Evolutionary conservation across 345 rosid genomes (phyloP).

Genomic region (Crucihimalaya himalaica): DNA sequence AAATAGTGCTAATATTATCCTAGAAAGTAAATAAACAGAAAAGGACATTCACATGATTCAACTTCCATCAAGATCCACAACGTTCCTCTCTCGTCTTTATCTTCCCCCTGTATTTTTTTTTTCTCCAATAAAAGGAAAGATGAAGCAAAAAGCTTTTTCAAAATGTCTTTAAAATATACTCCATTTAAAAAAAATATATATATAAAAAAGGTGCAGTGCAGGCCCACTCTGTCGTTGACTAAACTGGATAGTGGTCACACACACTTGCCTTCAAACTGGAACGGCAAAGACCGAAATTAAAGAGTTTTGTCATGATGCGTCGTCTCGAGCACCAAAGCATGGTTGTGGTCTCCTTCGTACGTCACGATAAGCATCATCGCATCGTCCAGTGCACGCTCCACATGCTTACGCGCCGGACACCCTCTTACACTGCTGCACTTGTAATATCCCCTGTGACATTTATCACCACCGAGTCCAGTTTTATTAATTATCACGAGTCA

Average conservation of each 20-base stretch:
- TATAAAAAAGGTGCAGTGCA: neutral
- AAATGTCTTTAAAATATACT: neutral
- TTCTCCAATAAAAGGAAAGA: slow-evolving; percentile 16
- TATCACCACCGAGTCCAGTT: neutral
- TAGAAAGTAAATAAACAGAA: neutral
- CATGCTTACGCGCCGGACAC: slow-evolving; percentile 94
- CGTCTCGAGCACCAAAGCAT: slow-evolving; percentile 56
- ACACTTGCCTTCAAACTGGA: slow-evolving; percentile 17
- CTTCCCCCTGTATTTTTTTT: neutral
- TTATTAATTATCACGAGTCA: neutral
- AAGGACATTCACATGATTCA: slow-evolving; percentile 37
- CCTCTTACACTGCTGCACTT: slow-evolving; percentile 89
- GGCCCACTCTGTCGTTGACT: slow-evolving; percentile 43
- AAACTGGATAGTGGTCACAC: slow-evolving; percentile 22
- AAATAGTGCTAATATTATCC: slow-evolving; percentile 5
- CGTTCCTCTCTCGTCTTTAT: slow-evolving; percentile 28
- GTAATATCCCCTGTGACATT: slow-evolving; percentile 71
- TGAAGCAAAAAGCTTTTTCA: slow-evolving; percentile 15
- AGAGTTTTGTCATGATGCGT: slow-evolving; percentile 46
- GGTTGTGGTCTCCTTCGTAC: slow-evolving; percentile 87
- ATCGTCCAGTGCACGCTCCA: slow-evolving; percentile 82
- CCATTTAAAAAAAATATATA: too few species aligned
- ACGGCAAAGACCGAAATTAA: slow-evolving; percentile 28
- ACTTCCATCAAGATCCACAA: slow-evolving; percentile 34
- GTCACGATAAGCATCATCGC: slow-evolving; percentile 79